These are phyloP conservation scores for Ustilago xerochloae DNA, from an alignment of 1,284 basidiomycete species.

Conservation along the genomic window DNA sequence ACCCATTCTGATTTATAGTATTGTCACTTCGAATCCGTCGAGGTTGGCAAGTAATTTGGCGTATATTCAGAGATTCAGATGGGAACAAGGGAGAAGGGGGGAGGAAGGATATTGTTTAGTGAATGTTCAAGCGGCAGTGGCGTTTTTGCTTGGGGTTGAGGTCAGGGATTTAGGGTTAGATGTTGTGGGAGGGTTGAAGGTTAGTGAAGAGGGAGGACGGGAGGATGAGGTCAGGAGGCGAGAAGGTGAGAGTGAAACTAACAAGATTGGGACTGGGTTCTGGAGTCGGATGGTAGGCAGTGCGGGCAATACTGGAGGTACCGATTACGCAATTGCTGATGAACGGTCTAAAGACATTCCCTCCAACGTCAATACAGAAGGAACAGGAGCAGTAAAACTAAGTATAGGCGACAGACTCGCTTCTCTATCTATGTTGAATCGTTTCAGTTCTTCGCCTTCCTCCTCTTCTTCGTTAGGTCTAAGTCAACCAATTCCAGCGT, in stretches of 20 bases:
- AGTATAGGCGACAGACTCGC: constrained; percentile 71
- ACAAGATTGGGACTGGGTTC: no score
- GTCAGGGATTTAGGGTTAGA: constrained; percentile 82
- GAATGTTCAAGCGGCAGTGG: constrained; percentile 90
- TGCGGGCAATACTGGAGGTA: constrained; percentile 66
- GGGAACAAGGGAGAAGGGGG: constrained; percentile 77
- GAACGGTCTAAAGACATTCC: constrained; percentile 18
- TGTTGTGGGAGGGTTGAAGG: constrained; percentile 52
- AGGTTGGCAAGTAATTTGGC: constrained; percentile 80
- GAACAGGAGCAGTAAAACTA: not conserved
- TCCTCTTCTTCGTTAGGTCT: constrained; percentile 13
- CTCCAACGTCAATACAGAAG: not conserved
- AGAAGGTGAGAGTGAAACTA: no score
- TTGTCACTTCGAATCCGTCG: constrained; percentile 90
- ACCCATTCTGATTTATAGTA: constrained; percentile 88
- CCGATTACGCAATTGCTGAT: constrained; percentile 2
- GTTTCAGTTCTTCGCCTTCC: constrained; percentile 28
- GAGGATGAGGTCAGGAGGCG: not conserved
- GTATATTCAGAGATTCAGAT: constrained; percentile 85
- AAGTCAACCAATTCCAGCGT: not conserved
- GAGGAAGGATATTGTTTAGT: constrained; percentile 91
- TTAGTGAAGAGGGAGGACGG: not conserved
- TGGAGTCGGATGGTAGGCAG: no score
- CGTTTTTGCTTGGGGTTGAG: constrained; percentile 92
- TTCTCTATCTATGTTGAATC: constrained; percentile 73